A percentile compares a stretch with the other conserved stretches of the same genome.
These are phyloP conservation scores for Boletus vinaceobasis DNA, from an alignment of 768 basidiomycete genomes.

Conservation along the genomic window DNA sequence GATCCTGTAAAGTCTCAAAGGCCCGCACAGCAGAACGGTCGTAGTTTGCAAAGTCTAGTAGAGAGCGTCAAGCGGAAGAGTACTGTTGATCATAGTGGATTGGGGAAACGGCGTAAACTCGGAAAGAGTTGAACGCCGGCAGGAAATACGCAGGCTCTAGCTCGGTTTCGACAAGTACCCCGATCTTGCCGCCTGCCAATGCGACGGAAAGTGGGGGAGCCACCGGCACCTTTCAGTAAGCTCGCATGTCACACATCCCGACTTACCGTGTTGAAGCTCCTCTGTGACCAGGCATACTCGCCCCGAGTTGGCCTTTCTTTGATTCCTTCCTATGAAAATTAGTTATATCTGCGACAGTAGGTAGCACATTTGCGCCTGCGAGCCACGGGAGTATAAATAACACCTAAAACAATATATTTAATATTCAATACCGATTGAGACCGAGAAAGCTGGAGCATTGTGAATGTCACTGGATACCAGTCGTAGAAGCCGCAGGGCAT, in stretches of 20 bases:
- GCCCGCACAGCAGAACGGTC: constrained; percentile 10
- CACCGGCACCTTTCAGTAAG: background rate
- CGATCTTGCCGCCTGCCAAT: background rate
- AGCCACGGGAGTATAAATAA: background rate
- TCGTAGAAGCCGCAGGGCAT: background rate
- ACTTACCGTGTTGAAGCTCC: background rate
- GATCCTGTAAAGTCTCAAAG: background rate
- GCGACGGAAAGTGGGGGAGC: background rate
- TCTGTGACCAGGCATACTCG: background rate
- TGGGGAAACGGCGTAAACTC: constrained; percentile 41
- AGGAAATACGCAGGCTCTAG: background rate
- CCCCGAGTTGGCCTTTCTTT: background rate
- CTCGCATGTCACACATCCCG: background rate
- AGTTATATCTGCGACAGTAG: background rate
- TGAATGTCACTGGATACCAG: background rate
- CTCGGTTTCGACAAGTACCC: background rate
- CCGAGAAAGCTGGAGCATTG: background rate
- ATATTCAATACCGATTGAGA: background rate
- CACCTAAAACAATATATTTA: background rate
- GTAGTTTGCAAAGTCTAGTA: constrained; percentile 63
- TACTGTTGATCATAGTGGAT: constrained; percentile 21
- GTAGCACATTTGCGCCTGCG: too few relatives aligned
- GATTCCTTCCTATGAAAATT: background rate
- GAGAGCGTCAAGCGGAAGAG: constrained; percentile 87
- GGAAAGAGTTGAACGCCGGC: constrained; percentile 8